phyloP scores from a whole-genome alignment of 352 stramenopile species.

The Pythium chondricola region DNA sequence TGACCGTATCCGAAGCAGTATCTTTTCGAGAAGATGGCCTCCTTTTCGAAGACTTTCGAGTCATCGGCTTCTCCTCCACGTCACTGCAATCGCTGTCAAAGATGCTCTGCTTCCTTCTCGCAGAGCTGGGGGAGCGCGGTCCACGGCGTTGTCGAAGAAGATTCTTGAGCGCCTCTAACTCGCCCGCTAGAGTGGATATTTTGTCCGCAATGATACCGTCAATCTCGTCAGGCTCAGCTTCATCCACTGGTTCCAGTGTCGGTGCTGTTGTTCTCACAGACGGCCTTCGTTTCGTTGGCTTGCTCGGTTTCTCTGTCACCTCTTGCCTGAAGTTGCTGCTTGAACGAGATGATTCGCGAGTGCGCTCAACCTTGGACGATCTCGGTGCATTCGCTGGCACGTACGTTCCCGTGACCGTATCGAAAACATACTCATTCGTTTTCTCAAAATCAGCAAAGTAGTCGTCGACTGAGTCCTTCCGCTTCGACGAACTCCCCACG shows the following conservation, averaged over 20 bases:
- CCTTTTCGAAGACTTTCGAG: constrained; percentile 10
- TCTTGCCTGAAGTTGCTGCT: too few relatives aligned
- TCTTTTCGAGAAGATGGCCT: constrained; percentile 3
- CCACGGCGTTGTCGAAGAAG: constrained; percentile 41
- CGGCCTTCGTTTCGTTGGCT: not conserved
- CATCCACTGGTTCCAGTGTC: constrained; percentile 16
- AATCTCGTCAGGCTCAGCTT: constrained; percentile 25
- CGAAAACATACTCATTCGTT: constrained; percentile 73
- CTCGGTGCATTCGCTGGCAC: constrained; percentile 23
- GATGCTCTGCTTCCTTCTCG: constrained; percentile 52
- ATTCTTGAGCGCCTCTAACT: constrained; percentile 60
- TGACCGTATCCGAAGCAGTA: not conserved
- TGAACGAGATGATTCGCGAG: too few relatives aligned
- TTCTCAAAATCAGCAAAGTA: constrained; percentile 74
- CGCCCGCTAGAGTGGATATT: constrained; percentile 63
- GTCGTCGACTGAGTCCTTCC: constrained; percentile 45
- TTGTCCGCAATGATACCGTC: constrained; percentile 76
- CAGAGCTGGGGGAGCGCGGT: not conserved
- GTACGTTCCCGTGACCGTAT: constrained; percentile 48
- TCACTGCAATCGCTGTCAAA: constrained; percentile 63
- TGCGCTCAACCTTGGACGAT: too few relatives aligned
- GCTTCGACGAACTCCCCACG: too few relatives aligned
- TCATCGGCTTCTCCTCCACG: constrained; percentile 19
- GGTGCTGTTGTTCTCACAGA: too few relatives aligned
- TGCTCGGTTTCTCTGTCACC: not conserved